Evolutionary conservation across 768 basidiomycete species (phyloP), one percentile per base, ranked within the genome.

Genomic region (Rhizopogon salebrosus): DNA sequence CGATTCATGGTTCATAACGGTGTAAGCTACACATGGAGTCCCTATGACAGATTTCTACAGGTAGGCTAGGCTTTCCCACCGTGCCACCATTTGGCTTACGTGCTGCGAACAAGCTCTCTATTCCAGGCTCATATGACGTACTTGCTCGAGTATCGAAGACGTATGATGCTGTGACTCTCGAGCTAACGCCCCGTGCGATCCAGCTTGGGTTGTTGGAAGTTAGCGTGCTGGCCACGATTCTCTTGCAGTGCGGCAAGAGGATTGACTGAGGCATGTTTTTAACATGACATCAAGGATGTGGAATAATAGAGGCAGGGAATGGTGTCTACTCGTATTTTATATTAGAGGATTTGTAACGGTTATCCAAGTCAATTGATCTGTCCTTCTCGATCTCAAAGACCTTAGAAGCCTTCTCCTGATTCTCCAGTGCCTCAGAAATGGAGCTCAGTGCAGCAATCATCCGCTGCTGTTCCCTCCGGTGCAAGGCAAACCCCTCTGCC

Each of bases 241-340:
- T 87, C 22, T 69, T 87, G 40, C 80, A 79, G 53, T 82, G 74
- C 46, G 85, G 85, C n/a, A 78, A 76, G 51, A 80, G 72, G 65
- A 80, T 87, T 22, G 85, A 85, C 57, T 86, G 53, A 67, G 14
- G 8, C 13, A 9, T 11, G 23, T 38, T 26, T 39, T 18, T 38
- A 9, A 23, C 20, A 34, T 1, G 14, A 23, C 20, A 34, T 1
- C 22, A 13, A 1, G 26, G 11, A 16, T 29, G 20, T 7, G 7
- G 20, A 18, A 31, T 46, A 31, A 29, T 22, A 29, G 42, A n/a
- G n/a, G n/a, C n/a, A n/a, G n/a, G n/a, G n/a, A n/a, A 29, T 45
- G 14, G 7, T 18, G 13, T 18, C 29, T 29, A 18, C 11, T 43
- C 23, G 0, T 16, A 16, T 22, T 7, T 34, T 42, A 49, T 34